Conservation (phyloP, 768 basidiomycete genomes). For the Serendipita indica region DNA sequence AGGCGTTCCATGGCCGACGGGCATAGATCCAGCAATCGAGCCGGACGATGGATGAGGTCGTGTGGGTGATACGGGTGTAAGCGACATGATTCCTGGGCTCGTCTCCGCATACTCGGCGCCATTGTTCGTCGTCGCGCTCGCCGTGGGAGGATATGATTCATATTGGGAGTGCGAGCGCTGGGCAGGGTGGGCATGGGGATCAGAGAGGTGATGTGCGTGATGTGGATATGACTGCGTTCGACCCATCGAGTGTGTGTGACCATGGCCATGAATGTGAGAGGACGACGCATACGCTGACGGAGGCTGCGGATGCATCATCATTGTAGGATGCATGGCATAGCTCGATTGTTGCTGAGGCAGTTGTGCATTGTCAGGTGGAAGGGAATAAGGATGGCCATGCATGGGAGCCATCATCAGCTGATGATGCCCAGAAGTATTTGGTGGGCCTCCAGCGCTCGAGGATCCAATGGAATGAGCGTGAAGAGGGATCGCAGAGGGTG, state of each 20-base stretch:
- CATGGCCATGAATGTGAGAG: neutral
- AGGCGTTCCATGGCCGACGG: too few species aligned
- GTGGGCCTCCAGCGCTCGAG: too few species aligned
- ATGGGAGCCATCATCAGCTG: neutral
- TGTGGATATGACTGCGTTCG: neutral
- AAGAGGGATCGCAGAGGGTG: neutral
- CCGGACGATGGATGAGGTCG: too few species aligned
- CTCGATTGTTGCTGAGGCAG: neutral
- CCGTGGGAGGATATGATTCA: neutral
- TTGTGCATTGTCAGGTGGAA: neutral
- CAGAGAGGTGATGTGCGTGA: neutral
- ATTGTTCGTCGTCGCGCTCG: too few species aligned
- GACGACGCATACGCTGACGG: too few species aligned
- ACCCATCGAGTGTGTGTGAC: neutral
- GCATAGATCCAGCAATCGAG: too few species aligned
- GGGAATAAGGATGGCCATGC: neutral
- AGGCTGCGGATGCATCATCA: too few species aligned
- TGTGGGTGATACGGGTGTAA: neutral
- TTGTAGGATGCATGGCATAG: neutral
- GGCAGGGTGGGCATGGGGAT: neutral
- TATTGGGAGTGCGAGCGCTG: neutral
- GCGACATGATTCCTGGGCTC: neutral
- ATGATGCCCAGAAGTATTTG: neutral
- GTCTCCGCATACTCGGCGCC: neutral
- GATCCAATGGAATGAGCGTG: too few species aligned